Base-by-base conservation (phyloP, 208 protist genomes). In the Leishmania guyanensis region DNA sequence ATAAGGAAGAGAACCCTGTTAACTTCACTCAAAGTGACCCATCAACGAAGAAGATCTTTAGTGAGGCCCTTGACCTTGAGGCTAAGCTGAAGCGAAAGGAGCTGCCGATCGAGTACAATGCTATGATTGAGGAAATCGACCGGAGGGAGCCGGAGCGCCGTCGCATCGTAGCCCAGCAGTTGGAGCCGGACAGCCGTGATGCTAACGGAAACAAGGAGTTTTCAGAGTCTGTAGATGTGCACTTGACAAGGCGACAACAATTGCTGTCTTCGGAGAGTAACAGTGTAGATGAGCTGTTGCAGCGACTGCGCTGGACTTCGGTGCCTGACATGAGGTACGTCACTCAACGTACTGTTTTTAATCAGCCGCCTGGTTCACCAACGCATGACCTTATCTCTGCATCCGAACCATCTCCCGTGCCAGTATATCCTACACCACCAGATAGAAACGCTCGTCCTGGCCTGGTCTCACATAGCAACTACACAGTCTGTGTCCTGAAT, bases 401-500 rank as follows among this genome's bases (percentile, higher is more conserved):
- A 46, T 14, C 5, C 22, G 54, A 43, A 29, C 14, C 43, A 16
- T 50, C 54, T 65, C 54, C 33, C 6, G 17, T 12, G 36, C 36
- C 36, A 51, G 56, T 8, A 17, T 14, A 29, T 51, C 39, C 74
- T 16, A 20, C 0, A 50, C 1, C 74, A 33, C 10, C 14, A 46
- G 62, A 56, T 12, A n/a, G n/a, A 16, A 29, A 58, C 62, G 22
- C 36, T 17, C 36, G 8, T 6, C 50, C 46, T 79, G 14, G 33
- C 5, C 14, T 50, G 51, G 17, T 50, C 36, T 69, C 69, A 16
- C 20, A 2, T 20, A 73, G 62, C 33, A 54, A 50, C 29, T 91
- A 93, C 79, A n/a, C 51, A 29, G 29, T 20, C 46, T 92, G 90
- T 84, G 14, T 51, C 3, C 89, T 91, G 69, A 92, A 83, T 77